phyloP scores from a whole-genome alignment of 2,329 filamentous ascomycete genomes.

The Metarhizium rileyi region DNA sequence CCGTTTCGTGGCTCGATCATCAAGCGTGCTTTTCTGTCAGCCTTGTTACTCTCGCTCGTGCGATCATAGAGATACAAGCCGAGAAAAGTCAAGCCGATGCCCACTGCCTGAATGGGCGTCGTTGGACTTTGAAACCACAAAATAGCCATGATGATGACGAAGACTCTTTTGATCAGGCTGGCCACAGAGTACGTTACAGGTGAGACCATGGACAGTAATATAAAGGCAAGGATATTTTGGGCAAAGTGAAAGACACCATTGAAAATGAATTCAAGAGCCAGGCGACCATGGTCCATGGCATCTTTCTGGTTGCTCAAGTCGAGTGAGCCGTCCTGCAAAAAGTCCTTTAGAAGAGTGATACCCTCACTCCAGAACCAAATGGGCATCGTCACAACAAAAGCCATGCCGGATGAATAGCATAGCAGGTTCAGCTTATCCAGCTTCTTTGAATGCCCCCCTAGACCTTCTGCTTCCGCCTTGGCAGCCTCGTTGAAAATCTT shows the following conservation, averaged over 20 bases:
- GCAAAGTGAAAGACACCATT: slow-evolving; percentile 95
- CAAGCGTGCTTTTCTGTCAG: slow-evolving; percentile 69
- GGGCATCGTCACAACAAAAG: slow-evolving; percentile 77
- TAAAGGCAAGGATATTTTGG: slow-evolving; percentile 91
- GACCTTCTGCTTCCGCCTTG: slow-evolving; percentile 67
- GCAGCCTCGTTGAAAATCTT: slow-evolving; percentile 93
- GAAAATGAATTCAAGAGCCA: slow-evolving; percentile 82
- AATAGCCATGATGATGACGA: slow-evolving; percentile 90
- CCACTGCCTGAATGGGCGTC: slow-evolving; percentile 69
- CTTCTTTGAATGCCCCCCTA: slow-evolving; percentile 57
- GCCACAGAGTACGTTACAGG: slow-evolving; percentile 97
- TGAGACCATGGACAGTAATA: slow-evolving; percentile 84
- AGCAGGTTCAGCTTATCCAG: slow-evolving; percentile 94
- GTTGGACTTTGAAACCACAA: slow-evolving; percentile 93
- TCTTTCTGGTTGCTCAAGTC: slow-evolving; percentile 49
- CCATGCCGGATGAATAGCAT: slow-evolving; percentile 92
- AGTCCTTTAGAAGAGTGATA: slow-evolving; percentile 63
- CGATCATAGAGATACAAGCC: slow-evolving; percentile 94
- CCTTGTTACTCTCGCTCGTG: slow-evolving; percentile 78
- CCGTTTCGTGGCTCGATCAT: slow-evolving; percentile 32
- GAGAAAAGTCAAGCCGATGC: slow-evolving; percentile 81
- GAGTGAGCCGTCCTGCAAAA: slow-evolving; percentile 72
- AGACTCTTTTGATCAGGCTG: slow-evolving; percentile 91
- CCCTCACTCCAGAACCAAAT: slow-evolving; percentile 94
- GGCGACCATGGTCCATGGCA: slow-evolving; percentile 64